Percentiles rank a stretch among this genome's conserved stretches.
phyloP scores from a whole-genome alignment of 2,329 filamentous ascomycete genomes.

The Fusarium domesticum region DNA sequence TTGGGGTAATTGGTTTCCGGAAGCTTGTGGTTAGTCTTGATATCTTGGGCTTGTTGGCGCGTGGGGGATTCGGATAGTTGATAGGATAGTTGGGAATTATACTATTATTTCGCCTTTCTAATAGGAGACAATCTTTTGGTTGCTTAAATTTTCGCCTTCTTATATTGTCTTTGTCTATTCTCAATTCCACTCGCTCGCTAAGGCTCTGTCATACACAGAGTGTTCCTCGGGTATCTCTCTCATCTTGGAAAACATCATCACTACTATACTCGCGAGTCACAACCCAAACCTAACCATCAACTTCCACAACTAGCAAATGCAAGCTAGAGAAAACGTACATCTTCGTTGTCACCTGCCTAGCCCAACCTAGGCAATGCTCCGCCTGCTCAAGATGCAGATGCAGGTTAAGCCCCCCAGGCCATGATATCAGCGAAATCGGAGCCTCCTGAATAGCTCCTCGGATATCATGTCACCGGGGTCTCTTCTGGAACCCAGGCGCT shows the following conservation, averaged over 20 bases:
- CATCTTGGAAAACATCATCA: too few relatives aligned
- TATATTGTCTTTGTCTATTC: not conserved
- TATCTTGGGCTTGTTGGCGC: not conserved
- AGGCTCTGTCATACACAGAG: too few relatives aligned
- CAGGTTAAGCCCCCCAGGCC: too few relatives aligned
- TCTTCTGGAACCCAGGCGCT: too few relatives aligned
- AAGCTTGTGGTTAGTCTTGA: conserved; percentile 1
- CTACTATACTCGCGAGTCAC: not conserved
- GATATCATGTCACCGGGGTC: not conserved
- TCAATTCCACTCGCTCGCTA: not conserved
- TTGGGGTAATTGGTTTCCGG: conserved; percentile 17
- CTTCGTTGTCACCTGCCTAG: not conserved
- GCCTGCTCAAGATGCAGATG: not conserved
- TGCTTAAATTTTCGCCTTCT: not conserved
- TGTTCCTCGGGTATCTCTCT: too few relatives aligned
- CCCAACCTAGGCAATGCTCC: not conserved
- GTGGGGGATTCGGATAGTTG: not conserved
- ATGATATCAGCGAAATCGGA: not conserved
- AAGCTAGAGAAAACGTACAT: not conserved
- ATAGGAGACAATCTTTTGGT: too few relatives aligned
- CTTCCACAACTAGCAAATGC: not conserved
- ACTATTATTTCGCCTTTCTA: not conserved
- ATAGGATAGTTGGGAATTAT: not conserved
- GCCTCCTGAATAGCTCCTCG: not conserved
- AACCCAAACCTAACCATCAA: not conserved